A percentile compares a stretch with the other conserved stretches of the same genome.
These are phyloP conservation scores for Craterostigma plantagineum DNA, from an alignment of 257 asterid genomes.

Conservation along the genomic window DNA sequence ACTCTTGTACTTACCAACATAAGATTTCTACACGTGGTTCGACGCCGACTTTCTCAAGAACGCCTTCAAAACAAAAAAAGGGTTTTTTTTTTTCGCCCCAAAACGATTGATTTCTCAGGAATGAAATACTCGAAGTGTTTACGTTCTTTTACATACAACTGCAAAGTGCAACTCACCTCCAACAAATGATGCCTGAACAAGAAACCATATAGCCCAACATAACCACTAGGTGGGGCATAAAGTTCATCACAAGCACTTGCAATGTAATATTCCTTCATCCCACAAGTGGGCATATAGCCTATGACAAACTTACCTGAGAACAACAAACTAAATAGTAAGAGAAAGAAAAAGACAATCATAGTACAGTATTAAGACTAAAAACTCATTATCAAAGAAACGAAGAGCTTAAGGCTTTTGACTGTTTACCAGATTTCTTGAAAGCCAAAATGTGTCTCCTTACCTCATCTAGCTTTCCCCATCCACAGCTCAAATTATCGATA, in stretches of 20 bases:
- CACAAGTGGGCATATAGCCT: conserved; percentile 65
- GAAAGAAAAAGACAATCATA: too few relatives aligned
- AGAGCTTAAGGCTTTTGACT: neutral
- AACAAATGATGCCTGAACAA: conserved; percentile 84
- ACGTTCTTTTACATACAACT: conserved; percentile 11
- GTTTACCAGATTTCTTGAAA: conserved; percentile 76
- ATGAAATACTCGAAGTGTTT: neutral
- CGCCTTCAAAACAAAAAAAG: conserved; percentile 40
- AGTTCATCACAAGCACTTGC: conserved; percentile 88
- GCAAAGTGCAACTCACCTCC: conserved; percentile 80
- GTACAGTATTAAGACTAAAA: too few relatives aligned
- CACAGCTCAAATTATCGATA: conserved; percentile 70
- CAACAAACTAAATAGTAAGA: too few relatives aligned
- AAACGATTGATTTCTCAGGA: too few relatives aligned
- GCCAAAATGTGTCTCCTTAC: conserved; percentile 69
- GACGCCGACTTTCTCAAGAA: conserved; percentile 69
- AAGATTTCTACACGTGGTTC: conserved; percentile 84
- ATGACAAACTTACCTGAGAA: conserved; percentile 67
- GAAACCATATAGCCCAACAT: conserved; percentile 79
- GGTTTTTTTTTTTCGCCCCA: neutral
- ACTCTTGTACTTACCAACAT: conserved; percentile 88
- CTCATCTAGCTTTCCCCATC: conserved; percentile 98
- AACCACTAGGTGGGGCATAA: conserved; percentile 95
- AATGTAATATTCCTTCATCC: conserved; percentile 85
- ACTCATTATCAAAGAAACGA: neutral